A percentile compares a stretch with the other conserved stretches of the same genome.
phyloP scores from a whole-genome alignment of 805 yeast species.

The Saturnispora dispora region DNA sequence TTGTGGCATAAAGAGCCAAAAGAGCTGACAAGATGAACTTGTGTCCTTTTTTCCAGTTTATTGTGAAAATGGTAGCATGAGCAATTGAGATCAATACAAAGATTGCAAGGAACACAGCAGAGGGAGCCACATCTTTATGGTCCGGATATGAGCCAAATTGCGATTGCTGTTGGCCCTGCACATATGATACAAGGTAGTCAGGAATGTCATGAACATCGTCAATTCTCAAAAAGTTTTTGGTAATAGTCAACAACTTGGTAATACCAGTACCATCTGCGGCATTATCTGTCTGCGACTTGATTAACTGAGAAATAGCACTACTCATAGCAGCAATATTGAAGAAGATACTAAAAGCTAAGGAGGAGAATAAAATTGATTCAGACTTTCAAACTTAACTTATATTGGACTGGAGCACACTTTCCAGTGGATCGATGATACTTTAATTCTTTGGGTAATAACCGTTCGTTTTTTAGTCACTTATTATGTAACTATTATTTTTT shows the following conservation, averaged over 20 bases:
- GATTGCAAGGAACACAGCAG: constrained; percentile 45
- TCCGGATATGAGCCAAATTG: constrained; percentile 60
- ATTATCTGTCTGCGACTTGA: constrained; percentile 26
- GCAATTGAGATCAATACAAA: constrained; percentile 41
- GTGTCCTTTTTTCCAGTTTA: constrained; percentile 49
- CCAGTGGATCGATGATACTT: background rate
- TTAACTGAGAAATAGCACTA: constrained; percentile 16
- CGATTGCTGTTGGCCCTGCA: constrained; percentile 34
- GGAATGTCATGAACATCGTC: constrained; percentile 30
- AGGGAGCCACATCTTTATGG: constrained; percentile 47
- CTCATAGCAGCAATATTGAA: constrained; percentile 3
- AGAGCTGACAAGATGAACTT: constrained; percentile 47
- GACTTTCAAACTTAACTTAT: background rate
- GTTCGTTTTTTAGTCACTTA: constrained; percentile 1
- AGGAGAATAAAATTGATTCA: background rate
- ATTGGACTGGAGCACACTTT: background rate
- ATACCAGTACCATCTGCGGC: constrained; percentile 47
- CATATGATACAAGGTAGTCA: constrained; percentile 27
- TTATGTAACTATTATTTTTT: too few relatives aligned
- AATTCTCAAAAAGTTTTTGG: constrained; percentile 22
- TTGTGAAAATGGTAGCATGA: constrained; percentile 37
- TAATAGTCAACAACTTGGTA: constrained; percentile 24
- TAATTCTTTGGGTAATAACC: constrained; percentile 1
- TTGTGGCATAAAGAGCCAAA: constrained; percentile 42
- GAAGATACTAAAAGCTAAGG: too few relatives aligned